A percentile compares a stretch with the other conserved stretches of the same genome.
Evolutionary conservation across 1,284 basidiomycete genomes (phyloP).

Genomic region (Nidula niveotomentosa): DNA sequence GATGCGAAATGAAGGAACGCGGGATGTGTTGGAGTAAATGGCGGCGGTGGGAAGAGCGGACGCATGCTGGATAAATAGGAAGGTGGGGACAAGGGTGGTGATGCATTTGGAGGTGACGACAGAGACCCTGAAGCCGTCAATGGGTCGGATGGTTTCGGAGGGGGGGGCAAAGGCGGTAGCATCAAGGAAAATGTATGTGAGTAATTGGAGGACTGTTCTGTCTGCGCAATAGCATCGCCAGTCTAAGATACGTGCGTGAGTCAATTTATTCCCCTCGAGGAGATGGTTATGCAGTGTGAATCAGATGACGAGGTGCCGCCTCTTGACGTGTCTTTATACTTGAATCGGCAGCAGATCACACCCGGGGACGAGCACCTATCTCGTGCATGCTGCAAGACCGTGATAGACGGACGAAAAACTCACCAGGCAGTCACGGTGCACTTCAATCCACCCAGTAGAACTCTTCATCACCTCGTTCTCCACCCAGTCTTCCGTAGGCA

Average conservation of each 20-base stretch:
- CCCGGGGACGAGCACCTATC: not conserved
- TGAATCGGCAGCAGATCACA: not conserved
- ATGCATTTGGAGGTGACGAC: constrained; percentile 19
- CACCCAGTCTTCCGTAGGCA: constrained; percentile 73
- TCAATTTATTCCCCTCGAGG: constrained; percentile 14
- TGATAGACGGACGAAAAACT: constrained; percentile 29
- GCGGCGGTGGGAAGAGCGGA: constrained; percentile 69
- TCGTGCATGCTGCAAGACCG: constrained; percentile 8
- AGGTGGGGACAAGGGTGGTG: constrained; percentile 31
- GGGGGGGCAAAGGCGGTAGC: constrained; percentile 33
- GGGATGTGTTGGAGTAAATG: constrained; percentile 74
- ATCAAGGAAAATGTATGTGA: constrained; percentile 53
- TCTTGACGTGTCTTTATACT: not conserved
- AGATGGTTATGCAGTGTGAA: not conserved
- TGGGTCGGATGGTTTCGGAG: constrained; percentile 18
- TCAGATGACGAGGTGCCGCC: not conserved
- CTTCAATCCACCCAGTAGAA: constrained; percentile 70
- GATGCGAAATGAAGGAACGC: constrained; percentile 66
- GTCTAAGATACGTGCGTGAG: constrained; percentile 34
- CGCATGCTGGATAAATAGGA: constrained; percentile 45
- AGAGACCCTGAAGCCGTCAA: constrained; percentile 15
- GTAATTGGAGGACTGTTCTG: constrained; percentile 47
- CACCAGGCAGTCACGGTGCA: constrained; percentile 66
- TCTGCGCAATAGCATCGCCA: constrained; percentile 41
- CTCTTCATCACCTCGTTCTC: constrained; percentile 72